Percentiles rank a stretch among this genome's conserved stretches.
These are phyloP conservation scores for Corrigiola litoralis DNA, from an alignment of 179 eudicot species.

Conservation along the genomic window DNA sequence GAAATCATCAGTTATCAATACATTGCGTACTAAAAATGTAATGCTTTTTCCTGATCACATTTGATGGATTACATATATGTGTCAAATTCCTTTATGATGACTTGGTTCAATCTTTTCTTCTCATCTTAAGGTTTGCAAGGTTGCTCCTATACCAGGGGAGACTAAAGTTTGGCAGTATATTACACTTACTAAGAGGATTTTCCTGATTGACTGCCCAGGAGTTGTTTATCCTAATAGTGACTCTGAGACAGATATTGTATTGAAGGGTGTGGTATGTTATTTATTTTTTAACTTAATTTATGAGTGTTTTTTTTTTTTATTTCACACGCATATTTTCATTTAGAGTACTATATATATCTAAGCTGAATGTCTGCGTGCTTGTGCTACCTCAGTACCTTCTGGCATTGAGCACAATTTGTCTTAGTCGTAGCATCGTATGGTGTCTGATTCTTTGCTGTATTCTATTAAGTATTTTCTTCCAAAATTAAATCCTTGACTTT, in stretches of 20 bases:
- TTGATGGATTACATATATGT: neutral
- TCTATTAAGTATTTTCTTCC: neutral
- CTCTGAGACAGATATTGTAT: conserved; percentile 81
- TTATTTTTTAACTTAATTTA: neutral
- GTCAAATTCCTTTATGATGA: neutral
- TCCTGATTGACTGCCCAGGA: conserved; percentile 94
- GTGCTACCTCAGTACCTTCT: neutral
- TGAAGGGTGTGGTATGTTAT: conserved; percentile 92
- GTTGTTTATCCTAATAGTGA: conserved; percentile 79
- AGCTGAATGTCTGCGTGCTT: neutral
- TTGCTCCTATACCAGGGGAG: conserved; percentile 89
- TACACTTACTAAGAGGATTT: conserved; percentile 81
- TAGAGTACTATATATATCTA: no score
- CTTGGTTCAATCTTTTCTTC: neutral
- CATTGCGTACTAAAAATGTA: conserved; percentile 88
- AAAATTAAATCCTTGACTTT: no score
- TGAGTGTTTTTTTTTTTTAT: neutral
- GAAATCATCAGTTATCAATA: conserved; percentile 90
- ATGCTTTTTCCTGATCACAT: neutral
- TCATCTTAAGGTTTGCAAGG: conserved; percentile 61
- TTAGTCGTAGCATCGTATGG: neutral
- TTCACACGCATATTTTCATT: no score
- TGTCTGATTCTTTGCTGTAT: neutral
- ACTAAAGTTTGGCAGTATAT: conserved; percentile 94
- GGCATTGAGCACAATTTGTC: neutral